phyloP scores from a whole-genome alignment of 129 eudicot species.

The Chrysanthemum lavandulifolium region DNA sequence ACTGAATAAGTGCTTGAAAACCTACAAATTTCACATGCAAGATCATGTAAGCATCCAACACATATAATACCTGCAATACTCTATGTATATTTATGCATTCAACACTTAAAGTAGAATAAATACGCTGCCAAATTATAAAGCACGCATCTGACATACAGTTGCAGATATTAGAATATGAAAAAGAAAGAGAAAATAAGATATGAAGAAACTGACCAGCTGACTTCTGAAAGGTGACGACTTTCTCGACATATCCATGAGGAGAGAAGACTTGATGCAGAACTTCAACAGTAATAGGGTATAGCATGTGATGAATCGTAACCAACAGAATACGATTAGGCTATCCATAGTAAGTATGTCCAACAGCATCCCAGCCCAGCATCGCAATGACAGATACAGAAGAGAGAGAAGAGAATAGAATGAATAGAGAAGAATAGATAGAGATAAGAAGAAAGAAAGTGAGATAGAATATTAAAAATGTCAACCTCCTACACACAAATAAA shows the following conservation, averaged over 20 bases:
- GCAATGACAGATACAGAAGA: slow-evolving; percentile 50
- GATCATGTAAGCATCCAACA: slow-evolving; percentile 3
- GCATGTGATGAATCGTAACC: slow-evolving; percentile 99
- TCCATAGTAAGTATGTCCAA: slow-evolving; percentile 45
- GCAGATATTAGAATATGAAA: slow-evolving; percentile 12
- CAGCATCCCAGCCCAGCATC: slow-evolving; percentile 33
- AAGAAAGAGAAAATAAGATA: slow-evolving; percentile 31
- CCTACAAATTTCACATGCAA: slow-evolving; percentile 44
- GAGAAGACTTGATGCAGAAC: slow-evolving; percentile 99
- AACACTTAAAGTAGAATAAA: neutral
- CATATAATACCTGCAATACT: neutral
- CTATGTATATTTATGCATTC: neutral
- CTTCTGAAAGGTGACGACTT: slow-evolving; percentile 98
- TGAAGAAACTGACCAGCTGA: slow-evolving; percentile 98
- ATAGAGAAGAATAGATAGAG: slow-evolving; percentile 73
- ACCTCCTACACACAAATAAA: slow-evolving; percentile 38
- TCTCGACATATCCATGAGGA: slow-evolving; percentile 99
- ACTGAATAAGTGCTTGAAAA: slow-evolving; percentile 92
- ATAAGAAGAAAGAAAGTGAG: slow-evolving; percentile 42
- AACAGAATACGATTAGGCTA: slow-evolving; percentile 99
- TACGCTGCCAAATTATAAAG: neutral
- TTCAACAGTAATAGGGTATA: slow-evolving; percentile 96
- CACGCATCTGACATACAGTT: neutral
- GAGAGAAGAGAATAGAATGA: slow-evolving; percentile 89
- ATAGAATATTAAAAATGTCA: slow-evolving; percentile 36